Evolutionary conservation across 1,284 basidiomycete species (phyloP).

Genomic region (Ganoderma sinense): DNA sequence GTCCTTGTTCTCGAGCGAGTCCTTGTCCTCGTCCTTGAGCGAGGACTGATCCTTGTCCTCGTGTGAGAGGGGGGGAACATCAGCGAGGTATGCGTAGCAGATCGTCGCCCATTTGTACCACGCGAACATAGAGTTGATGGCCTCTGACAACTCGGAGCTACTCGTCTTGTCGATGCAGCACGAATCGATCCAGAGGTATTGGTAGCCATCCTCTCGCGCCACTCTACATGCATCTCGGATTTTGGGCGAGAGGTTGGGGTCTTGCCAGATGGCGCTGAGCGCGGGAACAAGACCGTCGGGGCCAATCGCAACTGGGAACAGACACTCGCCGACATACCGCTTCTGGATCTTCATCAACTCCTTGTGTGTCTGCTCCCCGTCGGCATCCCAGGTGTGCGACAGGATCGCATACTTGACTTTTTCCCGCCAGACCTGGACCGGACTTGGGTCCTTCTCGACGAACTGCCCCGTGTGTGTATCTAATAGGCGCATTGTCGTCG

Average conservation of each 20-base stretch:
- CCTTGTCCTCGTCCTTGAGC: too few relatives aligned
- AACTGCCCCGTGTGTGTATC: neutral
- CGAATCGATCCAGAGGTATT: neutral
- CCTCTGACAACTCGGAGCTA: neutral
- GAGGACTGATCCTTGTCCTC: too few relatives aligned
- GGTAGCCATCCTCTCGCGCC: neutral
- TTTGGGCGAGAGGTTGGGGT: neutral
- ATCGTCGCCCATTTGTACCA: neutral
- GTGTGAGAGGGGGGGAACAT: neutral
- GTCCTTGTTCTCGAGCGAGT: neutral
- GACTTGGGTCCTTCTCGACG: neutral
- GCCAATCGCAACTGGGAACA: too few relatives aligned
- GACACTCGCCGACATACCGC: neutral
- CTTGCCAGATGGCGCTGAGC: neutral
- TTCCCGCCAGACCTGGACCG: too few relatives aligned
- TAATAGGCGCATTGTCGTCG: neutral
- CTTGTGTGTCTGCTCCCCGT: neutral
- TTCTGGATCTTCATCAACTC: neutral
- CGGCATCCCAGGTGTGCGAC: neutral
- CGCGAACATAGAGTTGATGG: neutral
- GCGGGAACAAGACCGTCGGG: too few relatives aligned
- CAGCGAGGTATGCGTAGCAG: neutral
- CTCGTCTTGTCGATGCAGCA: neutral
- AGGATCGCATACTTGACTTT: neutral
- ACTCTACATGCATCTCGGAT: neutral